Conservation (phyloP, 1,139 yeast genomes). For the Pichia sp. region DNA sequence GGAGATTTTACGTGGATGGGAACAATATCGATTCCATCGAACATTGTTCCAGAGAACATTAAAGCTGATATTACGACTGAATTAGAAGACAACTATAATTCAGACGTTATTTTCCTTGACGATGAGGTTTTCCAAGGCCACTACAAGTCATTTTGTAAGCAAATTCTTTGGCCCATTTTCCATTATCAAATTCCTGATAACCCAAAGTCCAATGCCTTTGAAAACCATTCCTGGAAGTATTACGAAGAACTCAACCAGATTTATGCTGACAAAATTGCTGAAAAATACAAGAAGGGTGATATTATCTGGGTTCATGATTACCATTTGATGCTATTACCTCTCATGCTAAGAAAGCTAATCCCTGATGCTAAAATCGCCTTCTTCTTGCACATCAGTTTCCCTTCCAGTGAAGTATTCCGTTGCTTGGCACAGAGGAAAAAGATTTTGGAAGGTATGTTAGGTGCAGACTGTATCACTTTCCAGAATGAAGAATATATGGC, state of each 20-base stretch:
- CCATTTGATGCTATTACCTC: slow-evolving; percentile 81
- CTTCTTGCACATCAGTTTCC: slow-evolving; percentile 90
- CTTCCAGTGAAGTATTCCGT: slow-evolving; percentile 91
- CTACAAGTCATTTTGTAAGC: slow-evolving; percentile 85
- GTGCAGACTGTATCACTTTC: slow-evolving; percentile 83
- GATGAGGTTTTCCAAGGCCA: slow-evolving; percentile 86
- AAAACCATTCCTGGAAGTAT: slow-evolving; percentile 90
- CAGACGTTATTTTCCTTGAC: slow-evolving; percentile 66
- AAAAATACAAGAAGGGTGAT: slow-evolving; percentile 62
- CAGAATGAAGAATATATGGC: slow-evolving; percentile 92
- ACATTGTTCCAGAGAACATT: slow-evolving; percentile 59
- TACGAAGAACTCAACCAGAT: slow-evolving; percentile 71
- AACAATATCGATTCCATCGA: slow-evolving; percentile 86
- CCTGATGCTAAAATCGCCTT: slow-evolving; percentile 90
- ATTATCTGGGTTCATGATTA: slow-evolving; percentile 92
- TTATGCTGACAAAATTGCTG: slow-evolving; percentile 72
- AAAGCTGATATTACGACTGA: slow-evolving; percentile 45
- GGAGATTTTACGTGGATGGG: slow-evolving; percentile 75
- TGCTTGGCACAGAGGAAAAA: slow-evolving; percentile 84
- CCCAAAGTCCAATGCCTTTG: slow-evolving; percentile 90
- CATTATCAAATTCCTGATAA: slow-evolving; percentile 96
- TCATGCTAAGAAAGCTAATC: slow-evolving; percentile 68
- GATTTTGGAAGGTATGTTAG: slow-evolving; percentile 77
- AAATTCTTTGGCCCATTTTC: slow-evolving; percentile 92
- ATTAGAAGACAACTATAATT: slow-evolving; percentile 45